These are phyloP conservation scores for Ceratobasidium sp. DNA, from an alignment of 1,284 basidiomycete genomes.

Conservation along the genomic window DNA sequence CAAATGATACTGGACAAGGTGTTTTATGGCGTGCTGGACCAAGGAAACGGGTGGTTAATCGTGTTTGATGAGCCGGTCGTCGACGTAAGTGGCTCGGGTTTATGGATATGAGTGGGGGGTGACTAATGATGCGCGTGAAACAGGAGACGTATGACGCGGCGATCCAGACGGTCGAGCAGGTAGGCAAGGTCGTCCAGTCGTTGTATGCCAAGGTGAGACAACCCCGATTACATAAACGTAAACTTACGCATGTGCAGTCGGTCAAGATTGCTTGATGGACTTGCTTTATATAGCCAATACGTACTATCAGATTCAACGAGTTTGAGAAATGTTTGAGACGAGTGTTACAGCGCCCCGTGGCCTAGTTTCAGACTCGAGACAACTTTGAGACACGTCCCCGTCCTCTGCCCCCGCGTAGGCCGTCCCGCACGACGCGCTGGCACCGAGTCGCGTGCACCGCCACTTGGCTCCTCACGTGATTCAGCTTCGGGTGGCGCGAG, in stretches of 20 bases:
- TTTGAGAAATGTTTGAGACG: not conserved
- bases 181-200: constrained; percentile 89
- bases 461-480: not conserved
- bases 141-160: constrained; percentile 87
- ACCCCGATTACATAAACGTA: constrained; percentile 18
- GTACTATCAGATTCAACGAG: not conserved
- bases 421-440: constrained; percentile 6
- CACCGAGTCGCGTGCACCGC: not conserved
- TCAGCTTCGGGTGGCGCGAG: constrained; percentile 14
- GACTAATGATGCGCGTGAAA: not conserved
- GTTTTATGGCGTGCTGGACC: constrained; percentile 92
- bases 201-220: constrained; percentile 81
- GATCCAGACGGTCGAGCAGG: constrained; percentile 87
- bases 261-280: constrained; percentile 17
- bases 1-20: constrained; percentile 99
- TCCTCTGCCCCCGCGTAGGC: not conserved
- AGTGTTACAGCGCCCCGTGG: not conserved
- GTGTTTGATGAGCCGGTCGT: constrained; percentile 86
- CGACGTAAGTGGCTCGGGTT: constrained; percentile 64
- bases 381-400: not conserved
- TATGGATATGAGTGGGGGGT: not conserved
- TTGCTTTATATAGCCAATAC: not conserved
- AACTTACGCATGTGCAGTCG: constrained; percentile 21
- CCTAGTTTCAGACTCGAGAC: constrained; percentile 1
- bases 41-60: constrained; percentile 89